Percentiles rank a stretch among this genome's conserved stretches.
phyloP scores from a whole-genome alignment of 2,329 filamentous ascomycete genomes.

The Byssothecium circinans region DNA sequence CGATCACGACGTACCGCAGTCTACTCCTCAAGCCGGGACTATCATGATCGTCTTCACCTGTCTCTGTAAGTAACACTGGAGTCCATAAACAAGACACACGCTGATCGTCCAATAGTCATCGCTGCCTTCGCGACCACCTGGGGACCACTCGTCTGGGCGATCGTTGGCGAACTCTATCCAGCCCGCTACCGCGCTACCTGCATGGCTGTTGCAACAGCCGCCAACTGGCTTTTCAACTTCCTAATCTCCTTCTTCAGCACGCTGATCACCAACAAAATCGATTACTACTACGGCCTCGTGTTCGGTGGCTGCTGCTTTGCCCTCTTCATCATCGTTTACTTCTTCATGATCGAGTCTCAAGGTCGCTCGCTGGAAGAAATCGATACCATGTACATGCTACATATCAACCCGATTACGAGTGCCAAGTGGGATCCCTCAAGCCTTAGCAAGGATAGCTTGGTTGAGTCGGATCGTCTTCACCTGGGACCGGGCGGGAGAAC shows the following conservation, averaged over 20 bases:
- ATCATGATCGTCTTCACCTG: conserved; percentile 70
- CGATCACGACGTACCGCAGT: conserved; percentile 33
- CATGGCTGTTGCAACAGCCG: conserved; percentile 50
- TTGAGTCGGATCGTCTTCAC: conserved; percentile 37
- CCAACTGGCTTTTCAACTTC: conserved; percentile 53
- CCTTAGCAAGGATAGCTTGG: conserved; percentile 34
- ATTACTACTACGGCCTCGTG: conserved; percentile 74
- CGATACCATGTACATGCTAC: conserved; percentile 69
- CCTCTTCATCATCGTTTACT: conserved; percentile 69
- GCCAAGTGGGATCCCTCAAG: conserved; percentile 51
- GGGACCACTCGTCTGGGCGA: conserved; percentile 73
- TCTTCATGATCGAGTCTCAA: conserved; percentile 76
- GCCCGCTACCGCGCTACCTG: conserved; percentile 55
- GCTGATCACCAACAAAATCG: conserved; percentile 71
- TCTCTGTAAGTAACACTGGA: conserved; percentile 44
- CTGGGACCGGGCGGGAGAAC: conserved; percentile 36
- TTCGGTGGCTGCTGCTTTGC: conserved; percentile 71
- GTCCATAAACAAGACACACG: no score
- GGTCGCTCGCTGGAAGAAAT: conserved; percentile 77
- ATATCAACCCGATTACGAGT: conserved; percentile 66
- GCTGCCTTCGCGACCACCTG: conserved; percentile 68
- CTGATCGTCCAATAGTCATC: conserved; percentile 47
- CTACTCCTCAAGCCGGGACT: conserved; percentile 53
- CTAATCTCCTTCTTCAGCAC: conserved; percentile 71
- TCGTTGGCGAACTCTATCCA: conserved; percentile 67